Evolutionary conservation across 1,139 yeast genomes (phyloP).

Genomic region (Sugiyamaella novakii): DNA sequence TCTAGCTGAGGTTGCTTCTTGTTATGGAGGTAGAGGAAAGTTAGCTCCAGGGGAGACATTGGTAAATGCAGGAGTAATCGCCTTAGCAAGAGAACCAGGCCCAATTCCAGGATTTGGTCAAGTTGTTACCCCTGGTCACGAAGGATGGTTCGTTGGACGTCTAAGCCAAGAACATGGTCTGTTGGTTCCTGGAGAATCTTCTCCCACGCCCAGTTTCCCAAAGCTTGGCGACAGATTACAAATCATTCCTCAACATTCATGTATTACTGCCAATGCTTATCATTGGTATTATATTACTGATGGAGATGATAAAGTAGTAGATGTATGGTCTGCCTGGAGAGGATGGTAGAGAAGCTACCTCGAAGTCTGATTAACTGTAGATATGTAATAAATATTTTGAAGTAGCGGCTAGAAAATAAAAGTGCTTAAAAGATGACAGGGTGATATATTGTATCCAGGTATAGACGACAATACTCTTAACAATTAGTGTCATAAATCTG

Average conservation of each 20-base stretch:
- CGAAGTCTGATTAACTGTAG: no score
- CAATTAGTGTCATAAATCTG: no score
- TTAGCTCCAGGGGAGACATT: conserved; percentile 59
- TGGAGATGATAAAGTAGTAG: conserved; percentile 55
- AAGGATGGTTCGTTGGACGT: conserved; percentile 55
- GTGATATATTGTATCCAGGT: no score
- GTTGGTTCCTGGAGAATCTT: conserved; percentile 48
- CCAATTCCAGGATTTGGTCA: conserved; percentile 53
- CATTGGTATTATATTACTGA: conserved; percentile 58
- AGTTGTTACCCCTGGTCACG: conserved; percentile 46
- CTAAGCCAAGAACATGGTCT: conserved; percentile 62
- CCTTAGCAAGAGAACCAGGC: conserved; percentile 63
- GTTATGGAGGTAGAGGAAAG: conserved; percentile 57
- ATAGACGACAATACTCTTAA: no score
- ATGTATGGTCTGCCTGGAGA: conserved; percentile 72
- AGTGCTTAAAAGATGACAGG: no score
- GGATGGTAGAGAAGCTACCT: conserved; percentile 58
- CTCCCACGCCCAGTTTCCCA: conserved; percentile 41
- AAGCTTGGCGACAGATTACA: conserved; percentile 56
- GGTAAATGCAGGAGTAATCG: conserved; percentile 72
- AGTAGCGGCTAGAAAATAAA: no score
- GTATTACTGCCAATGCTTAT: conserved; percentile 69
- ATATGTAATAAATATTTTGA: no score
- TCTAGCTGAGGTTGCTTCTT: conserved; percentile 64
- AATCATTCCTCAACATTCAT: conserved; percentile 71